Evolutionary conservation across 2,329 filamentous ascomycete genomes (phyloP).

Genomic region (Claviceps quebecensis): DNA sequence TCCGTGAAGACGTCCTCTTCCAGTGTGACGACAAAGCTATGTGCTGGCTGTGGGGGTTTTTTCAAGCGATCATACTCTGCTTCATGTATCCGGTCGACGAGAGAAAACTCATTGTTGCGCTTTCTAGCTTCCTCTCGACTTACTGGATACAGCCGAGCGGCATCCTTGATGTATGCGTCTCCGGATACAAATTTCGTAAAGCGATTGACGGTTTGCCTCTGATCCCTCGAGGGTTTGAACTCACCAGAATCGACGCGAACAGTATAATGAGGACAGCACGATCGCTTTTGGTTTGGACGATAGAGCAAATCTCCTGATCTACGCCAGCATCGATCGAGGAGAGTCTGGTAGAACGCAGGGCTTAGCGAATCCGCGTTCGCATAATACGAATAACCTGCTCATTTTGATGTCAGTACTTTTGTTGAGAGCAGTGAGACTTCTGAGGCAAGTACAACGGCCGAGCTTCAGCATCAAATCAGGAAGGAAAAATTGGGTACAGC

Average conservation of each 20-base stretch:
- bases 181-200: constrained; percentile 63
- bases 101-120: constrained; percentile 52
- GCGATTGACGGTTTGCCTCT: constrained; percentile 61
- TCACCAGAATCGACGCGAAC: constrained; percentile 54
- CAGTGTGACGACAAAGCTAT: constrained; percentile 54
- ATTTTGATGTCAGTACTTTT: constrained; percentile 14
- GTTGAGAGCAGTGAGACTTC: constrained; percentile 6
- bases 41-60: constrained; percentile 48
- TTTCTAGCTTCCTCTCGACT: constrained; percentile 51
- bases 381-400: constrained; percentile 59
- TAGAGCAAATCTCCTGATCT: constrained; percentile 60
- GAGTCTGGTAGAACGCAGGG: constrained; percentile 52
- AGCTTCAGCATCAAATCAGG: not conserved
- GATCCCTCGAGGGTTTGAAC: constrained; percentile 55
- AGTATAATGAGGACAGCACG: constrained; percentile 88
- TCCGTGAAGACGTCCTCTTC: constrained; percentile 58
- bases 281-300: constrained; percentile 60
- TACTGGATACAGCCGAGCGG: constrained; percentile 49
- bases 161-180: constrained; percentile 50
- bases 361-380: constrained; percentile 46
- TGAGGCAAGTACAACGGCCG: not conserved
- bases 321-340: constrained; percentile 67
- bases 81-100: constrained; percentile 55
- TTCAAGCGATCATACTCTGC: constrained; percentile 43
- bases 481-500: not conserved